Conservation (phyloP, 306 rosid genomes). For the Citrullus amarus region DNA sequence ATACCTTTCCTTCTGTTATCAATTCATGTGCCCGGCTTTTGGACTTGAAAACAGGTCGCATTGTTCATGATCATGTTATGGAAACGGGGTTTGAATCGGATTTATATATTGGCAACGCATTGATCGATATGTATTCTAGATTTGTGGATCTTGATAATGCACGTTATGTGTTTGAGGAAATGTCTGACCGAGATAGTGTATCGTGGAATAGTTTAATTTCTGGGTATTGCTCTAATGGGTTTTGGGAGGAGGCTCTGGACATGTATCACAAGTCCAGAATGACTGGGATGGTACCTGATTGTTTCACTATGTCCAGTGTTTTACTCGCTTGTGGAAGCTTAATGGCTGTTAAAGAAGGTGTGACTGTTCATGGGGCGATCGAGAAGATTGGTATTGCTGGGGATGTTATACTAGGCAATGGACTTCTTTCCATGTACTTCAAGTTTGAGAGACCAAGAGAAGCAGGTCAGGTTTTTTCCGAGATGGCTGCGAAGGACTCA, state of each 20-base stretch:
- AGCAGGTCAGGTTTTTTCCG: conserved; percentile 29
- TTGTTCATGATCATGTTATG: conserved; percentile 10
- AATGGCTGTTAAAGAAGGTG: conserved; percentile 14
- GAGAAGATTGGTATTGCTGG: conserved; percentile 19
- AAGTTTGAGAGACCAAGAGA: conserved; percentile 15
- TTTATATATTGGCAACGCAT: conserved; percentile 21
- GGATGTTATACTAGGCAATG: conserved; percentile 23
- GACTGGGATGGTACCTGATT: conserved; percentile 15
- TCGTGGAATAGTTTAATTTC: conserved; percentile 28
- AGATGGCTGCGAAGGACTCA: conserved; percentile 36
- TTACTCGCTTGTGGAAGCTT: conserved; percentile 22
- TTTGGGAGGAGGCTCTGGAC: conserved; percentile 23
- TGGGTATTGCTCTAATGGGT: conserved; percentile 27
- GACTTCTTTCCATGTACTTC: conserved; percentile 27
- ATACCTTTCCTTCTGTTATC: conserved; percentile 26
- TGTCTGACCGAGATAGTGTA: conserved; percentile 19
- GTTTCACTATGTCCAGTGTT: conserved; percentile 15
- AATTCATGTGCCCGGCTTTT: conserved; percentile 23
- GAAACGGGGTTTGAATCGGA: conserved; percentile 17
- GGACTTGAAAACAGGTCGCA: conserved; percentile 13
- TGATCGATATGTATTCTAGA: conserved; percentile 23
- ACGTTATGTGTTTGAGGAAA: conserved; percentile 19
- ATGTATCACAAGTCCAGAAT: conserved; percentile 6
- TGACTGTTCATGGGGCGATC: conserved; percentile 15
- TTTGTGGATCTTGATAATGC: conserved; percentile 16